phyloP scores from a whole-genome alignment of 192 early-diverging fungal species.

The Entrophospora sp. region DNA sequence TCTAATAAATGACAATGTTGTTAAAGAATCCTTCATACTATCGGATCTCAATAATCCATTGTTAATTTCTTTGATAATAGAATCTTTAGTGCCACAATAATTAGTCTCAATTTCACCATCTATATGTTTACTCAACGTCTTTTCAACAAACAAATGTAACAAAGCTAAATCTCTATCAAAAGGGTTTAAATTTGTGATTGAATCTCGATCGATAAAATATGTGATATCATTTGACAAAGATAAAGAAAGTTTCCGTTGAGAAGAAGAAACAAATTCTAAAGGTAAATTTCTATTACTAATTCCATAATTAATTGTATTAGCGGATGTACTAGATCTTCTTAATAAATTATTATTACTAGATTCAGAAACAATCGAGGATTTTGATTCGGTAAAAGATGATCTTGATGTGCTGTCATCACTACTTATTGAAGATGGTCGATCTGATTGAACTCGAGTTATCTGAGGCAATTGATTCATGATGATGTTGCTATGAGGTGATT shows the following conservation, averaged over 20 bases:
- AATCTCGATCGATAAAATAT: neutral
- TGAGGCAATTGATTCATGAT: neutral
- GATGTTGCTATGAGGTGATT: too few relatives aligned
- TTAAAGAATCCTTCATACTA: conserved; percentile 14
- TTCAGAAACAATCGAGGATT: neutral
- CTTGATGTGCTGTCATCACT: neutral
- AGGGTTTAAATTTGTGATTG: conserved; percentile 12
- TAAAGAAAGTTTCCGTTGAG: neutral
- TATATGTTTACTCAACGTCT: conserved; percentile 32
- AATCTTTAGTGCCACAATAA: conserved; percentile 28
- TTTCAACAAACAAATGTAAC: conserved; percentile 45
- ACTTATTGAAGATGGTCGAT: neutral
- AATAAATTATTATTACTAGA: too few relatives aligned
- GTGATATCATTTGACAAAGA: neutral
- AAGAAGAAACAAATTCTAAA: neutral
- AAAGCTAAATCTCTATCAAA: conserved; percentile 36
- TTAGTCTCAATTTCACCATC: conserved; percentile 37
- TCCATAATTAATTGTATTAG: neutral
- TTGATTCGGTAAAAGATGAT: neutral
- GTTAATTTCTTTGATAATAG: conserved; percentile 31
- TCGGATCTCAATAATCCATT: conserved; percentile 19
- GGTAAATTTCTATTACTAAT: neutral
- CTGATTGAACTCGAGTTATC: too few relatives aligned
- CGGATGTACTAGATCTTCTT: too few relatives aligned
- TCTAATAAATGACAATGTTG: conserved; percentile 29